Conservation (phyloP, 2,329 filamentous ascomycete species). For the Trichoderma aggressivum region DNA sequence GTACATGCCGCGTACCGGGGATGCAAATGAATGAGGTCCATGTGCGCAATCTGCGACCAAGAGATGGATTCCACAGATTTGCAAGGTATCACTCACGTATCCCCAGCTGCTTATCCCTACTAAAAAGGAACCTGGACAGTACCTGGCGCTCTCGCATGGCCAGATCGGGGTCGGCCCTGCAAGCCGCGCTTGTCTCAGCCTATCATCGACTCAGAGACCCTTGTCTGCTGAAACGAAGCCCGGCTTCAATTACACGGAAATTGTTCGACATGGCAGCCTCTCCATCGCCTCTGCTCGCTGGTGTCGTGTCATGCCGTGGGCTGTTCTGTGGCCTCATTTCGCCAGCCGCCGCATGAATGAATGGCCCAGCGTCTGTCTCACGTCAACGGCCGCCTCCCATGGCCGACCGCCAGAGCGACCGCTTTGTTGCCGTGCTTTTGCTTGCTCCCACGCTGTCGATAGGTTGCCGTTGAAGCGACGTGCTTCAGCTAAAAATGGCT, state of each 20-base stretch:
- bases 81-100: not conserved
- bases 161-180: not conserved
- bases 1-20: not conserved
- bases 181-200: constrained; percentile 1
- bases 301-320: not conserved
- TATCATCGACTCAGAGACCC: not conserved
- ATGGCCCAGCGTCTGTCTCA: constrained; percentile 11
- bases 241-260: not conserved
- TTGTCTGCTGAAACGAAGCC: constrained; percentile 9
- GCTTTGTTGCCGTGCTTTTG: not conserved
- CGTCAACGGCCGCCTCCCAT: not conserved
- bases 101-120: not conserved
- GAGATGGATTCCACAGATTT: not conserved
- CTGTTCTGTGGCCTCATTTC: not conserved
- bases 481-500: constrained; percentile 2
- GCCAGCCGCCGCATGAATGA: not conserved
- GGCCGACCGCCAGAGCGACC: not conserved
- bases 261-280: not conserved
- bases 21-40: too few relatives aligned
- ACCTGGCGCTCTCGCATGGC: not conserved
- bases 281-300: not conserved
- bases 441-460: not conserved
- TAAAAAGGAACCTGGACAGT: not conserved
- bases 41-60: not conserved
- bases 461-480: constrained; percentile 12